Percentiles rank a stretch among this genome's conserved stretches.
Conservation (phyloP, 805 yeast genomes). For the Tetrapisispora fleetii region DNA sequence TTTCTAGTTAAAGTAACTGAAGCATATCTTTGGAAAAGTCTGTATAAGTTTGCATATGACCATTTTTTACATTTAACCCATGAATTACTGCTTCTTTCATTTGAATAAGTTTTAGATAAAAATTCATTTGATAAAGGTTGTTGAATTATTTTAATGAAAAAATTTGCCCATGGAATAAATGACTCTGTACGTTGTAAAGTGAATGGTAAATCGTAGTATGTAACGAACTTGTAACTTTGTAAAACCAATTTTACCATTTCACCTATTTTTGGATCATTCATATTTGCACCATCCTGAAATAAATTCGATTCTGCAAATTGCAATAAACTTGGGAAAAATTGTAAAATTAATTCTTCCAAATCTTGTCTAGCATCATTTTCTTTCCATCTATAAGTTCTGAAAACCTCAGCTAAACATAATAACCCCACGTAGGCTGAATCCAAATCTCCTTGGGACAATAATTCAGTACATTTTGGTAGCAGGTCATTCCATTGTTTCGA, state of each 20-base stretch:
- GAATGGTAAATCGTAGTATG: conserved; percentile 62
- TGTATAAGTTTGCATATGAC: conserved; percentile 70
- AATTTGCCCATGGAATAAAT: conserved; percentile 59
- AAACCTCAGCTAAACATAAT: conserved; percentile 57
- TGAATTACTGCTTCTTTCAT: conserved; percentile 46
- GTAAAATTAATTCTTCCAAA: conserved; percentile 44
- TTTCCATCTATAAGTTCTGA: conserved; percentile 63
- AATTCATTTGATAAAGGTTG: conserved; percentile 36
- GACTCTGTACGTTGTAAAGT: conserved; percentile 45
- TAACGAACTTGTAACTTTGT: conserved; percentile 69
- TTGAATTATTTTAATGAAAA: conserved; percentile 58
- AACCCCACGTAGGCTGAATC: conserved; percentile 53
- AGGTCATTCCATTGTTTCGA: conserved; percentile 43
- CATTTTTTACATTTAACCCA: conserved; percentile 80
- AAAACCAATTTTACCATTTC: conserved; percentile 68
- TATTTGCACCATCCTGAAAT: conserved; percentile 29
- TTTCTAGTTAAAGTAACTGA: conserved; percentile 37
- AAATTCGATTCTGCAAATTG: conserved; percentile 51
- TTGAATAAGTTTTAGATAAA: conserved; percentile 37
- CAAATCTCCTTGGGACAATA: conserved; percentile 37
- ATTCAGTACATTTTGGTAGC: conserved; percentile 35
- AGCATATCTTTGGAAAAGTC: conserved; percentile 65
- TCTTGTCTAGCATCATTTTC: conserved; percentile 43
- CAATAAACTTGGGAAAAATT: conserved; percentile 57
- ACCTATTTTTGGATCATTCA: conserved; percentile 36